Percentiles rank a stretch among this genome's conserved stretches.
Evolutionary conservation across 2,329 filamentous ascomycete genomes (phyloP).

Genomic region (Claviceps fusiformis): DNA sequence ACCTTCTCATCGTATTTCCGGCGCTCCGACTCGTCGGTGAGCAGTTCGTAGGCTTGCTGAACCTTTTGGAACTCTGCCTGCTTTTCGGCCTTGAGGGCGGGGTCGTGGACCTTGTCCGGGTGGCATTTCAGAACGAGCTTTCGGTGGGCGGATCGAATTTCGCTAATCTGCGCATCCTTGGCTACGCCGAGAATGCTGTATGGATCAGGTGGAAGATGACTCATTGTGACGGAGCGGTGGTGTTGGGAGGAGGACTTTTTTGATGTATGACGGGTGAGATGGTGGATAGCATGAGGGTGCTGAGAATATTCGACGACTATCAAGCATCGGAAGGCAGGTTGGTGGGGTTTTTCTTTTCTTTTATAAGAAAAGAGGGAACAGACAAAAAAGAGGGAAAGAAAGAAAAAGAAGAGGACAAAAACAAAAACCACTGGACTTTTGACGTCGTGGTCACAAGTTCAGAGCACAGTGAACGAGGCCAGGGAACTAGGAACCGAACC

Average conservation of each 20-base stretch:
- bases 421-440: too few relatives aligned
- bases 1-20: constrained; percentile 66
- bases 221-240: constrained; percentile 22
- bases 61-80: constrained; percentile 84
- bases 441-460: too few relatives aligned
- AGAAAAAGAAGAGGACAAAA: too few relatives aligned
- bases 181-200: constrained; percentile 65
- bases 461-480: too few relatives aligned
- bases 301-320: background rate
- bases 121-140: constrained; percentile 83
- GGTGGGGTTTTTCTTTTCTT: background rate
- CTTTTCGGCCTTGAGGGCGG: constrained; percentile 60
- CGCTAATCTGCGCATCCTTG: constrained; percentile 53
- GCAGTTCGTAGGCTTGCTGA: constrained; percentile 82
- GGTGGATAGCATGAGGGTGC: background rate
- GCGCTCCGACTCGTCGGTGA: constrained; percentile 63
- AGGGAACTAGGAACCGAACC: background rate
- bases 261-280: background rate
- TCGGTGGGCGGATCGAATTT: constrained; percentile 68
- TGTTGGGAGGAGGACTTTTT: background rate
- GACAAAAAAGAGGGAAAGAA: too few relatives aligned
- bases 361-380: too few relatives aligned
- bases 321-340: background rate
- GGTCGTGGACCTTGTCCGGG: constrained; percentile 79
- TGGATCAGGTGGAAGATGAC: constrained; percentile 53